A percentile compares a stretch with the other conserved stretches of the same genome.
phyloP scores from a whole-genome alignment of 2,329 filamentous ascomycete species.

The Mariannaea sp. region DNA sequence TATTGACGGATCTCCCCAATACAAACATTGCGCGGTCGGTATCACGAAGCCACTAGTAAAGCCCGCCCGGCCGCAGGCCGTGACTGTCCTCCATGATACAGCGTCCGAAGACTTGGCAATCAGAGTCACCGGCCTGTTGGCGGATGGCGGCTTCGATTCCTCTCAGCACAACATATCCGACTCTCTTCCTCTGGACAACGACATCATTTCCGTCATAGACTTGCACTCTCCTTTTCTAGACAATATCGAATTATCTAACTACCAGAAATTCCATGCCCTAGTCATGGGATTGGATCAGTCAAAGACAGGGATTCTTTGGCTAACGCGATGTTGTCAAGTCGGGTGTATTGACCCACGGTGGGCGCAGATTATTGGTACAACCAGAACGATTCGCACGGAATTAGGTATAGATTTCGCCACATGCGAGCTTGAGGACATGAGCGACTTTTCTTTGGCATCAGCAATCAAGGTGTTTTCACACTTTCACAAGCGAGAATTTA shows the following conservation, averaged over 20 bases:
- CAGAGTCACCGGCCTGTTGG: neutral
- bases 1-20: neutral
- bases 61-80: too few relatives aligned
- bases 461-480: neutral
- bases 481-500: neutral
- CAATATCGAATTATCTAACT: neutral
- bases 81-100: neutral
- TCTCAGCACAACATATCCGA: neutral
- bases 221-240: neutral
- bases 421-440: slow-evolving; percentile 32
- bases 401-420: slow-evolving; percentile 35
- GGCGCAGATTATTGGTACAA: slow-evolving; percentile 33
- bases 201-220: neutral
- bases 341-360: slow-evolving; percentile 36
- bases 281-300: neutral
- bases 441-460: neutral
- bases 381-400: slow-evolving; percentile 38
- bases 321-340: slow-evolving; percentile 36
- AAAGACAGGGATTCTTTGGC: slow-evolving; percentile 31
- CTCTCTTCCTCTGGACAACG: neutral
- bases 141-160: neutral
- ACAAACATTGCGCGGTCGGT: neutral
- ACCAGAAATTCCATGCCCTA: neutral
- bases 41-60: neutral
- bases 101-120: neutral